Evolutionary conservation across 768 basidiomycete species (phyloP).

Genomic region (Hemileccinum impolitum): DNA sequence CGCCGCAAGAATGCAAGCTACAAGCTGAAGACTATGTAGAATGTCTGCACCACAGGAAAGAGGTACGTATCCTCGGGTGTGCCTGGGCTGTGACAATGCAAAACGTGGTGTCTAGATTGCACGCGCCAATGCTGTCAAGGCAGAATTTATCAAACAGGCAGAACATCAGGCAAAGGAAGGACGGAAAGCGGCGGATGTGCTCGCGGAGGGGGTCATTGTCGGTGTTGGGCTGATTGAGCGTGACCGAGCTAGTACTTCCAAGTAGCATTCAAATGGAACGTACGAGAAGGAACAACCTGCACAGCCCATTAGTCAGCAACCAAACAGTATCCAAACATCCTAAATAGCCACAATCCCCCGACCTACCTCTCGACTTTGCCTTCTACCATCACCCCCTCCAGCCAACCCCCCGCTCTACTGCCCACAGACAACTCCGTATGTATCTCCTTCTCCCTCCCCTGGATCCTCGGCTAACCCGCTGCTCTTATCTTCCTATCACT

Average conservation of each 20-base stretch:
- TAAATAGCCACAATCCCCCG: slow-evolving; percentile 32
- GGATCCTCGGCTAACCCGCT: background rate
- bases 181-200: slow-evolving; percentile 65
- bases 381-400: slow-evolving; percentile 25
- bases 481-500: background rate
- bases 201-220: slow-evolving; percentile 71
- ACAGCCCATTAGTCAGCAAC: slow-evolving; percentile 33
- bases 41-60: slow-evolving; percentile 85
- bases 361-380: slow-evolving; percentile 16
- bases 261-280: slow-evolving; percentile 2
- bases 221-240: slow-evolving; percentile 73
- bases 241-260: slow-evolving; percentile 27
- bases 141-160: slow-evolving; percentile 66
- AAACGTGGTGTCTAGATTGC: slow-evolving; percentile 41
- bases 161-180: slow-evolving; percentile 65
- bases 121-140: slow-evolving; percentile 66
- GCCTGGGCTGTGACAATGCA: background rate
- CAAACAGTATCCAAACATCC: slow-evolving; percentile 37
- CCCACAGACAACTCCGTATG: slow-evolving; percentile 9
- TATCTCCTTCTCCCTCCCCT: background rate
- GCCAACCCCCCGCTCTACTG: slow-evolving; percentile 2
- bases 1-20: slow-evolving; percentile 65
- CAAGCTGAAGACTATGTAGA: slow-evolving; percentile 87
- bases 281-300: slow-evolving; percentile 6
- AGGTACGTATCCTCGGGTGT: slow-evolving; percentile 49